Evolutionary conservation across 441 rosid genomes (phyloP).

Genomic region (Syzygium malaccense): DNA sequence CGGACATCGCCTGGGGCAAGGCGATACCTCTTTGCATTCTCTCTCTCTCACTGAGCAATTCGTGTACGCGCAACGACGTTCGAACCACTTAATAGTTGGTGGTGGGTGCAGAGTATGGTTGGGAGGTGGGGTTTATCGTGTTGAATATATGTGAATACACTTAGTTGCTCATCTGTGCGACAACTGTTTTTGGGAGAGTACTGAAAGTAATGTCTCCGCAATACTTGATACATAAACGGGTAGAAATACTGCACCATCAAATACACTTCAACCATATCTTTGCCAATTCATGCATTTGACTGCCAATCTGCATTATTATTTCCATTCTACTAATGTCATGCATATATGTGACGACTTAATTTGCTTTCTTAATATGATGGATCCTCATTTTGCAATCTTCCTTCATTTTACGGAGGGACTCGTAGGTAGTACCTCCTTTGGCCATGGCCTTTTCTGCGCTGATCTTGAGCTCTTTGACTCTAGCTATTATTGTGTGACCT

Average conservation of each 20-base stretch:
- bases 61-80: neutral
- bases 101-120: neutral
- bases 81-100: neutral
- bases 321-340: neutral
- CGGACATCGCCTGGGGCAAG: too few relatives aligned
- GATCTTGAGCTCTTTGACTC: constrained; percentile 21
- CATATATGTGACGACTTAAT: neutral
- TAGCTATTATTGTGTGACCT: constrained; percentile 18
- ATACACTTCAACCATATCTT: neutral
- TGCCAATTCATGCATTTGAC: neutral
- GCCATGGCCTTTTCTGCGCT: constrained; percentile 20
- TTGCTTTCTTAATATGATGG: neutral
- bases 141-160: neutral
- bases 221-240: neutral
- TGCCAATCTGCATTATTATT: neutral
- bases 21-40: neutral
- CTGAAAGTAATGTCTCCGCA: neutral
- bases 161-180: neutral
- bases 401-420: neutral
- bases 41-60: neutral
- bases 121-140: neutral
- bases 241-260: neutral
- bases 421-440: neutral
- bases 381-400: neutral
- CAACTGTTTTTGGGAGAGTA: neutral